phyloP scores from a whole-genome alignment of 768 basidiomycete species.

The Calvatia gigantea region DNA sequence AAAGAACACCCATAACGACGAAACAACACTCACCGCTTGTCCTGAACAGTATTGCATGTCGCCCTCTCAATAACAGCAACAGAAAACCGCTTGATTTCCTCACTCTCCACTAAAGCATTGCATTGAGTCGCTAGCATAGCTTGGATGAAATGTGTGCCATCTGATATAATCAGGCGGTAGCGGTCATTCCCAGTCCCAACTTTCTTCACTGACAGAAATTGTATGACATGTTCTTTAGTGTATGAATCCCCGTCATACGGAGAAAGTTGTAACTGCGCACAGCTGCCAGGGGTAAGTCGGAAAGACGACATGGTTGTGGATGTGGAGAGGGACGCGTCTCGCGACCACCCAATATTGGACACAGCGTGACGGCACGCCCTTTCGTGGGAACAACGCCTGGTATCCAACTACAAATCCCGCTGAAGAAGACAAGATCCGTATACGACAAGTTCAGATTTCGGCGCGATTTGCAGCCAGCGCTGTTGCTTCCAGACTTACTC shows the following conservation, averaged over 20 bases:
- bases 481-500: constrained; percentile 53
- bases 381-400: not conserved
- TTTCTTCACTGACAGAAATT: constrained; percentile 82
- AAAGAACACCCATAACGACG: not conserved
- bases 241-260: constrained; percentile 41
- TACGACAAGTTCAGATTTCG: not conserved
- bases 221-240: constrained; percentile 51
- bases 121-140: constrained; percentile 94
- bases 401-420: not conserved
- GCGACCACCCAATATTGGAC: not conserved
- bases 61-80: constrained; percentile 71
- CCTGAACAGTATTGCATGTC: constrained; percentile 81
- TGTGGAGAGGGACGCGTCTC: constrained; percentile 18
- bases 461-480: not conserved
- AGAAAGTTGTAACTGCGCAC: constrained; percentile 43
- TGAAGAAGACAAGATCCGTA: not conserved
- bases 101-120: constrained; percentile 67
- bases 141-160: constrained; percentile 83
- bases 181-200: constrained; percentile 55
- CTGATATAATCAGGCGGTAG: constrained; percentile 84
- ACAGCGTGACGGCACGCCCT: constrained; percentile 20
- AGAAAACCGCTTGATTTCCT: constrained; percentile 59
- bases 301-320: constrained; percentile 29
- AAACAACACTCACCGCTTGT: constrained; percentile 61
- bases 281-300: constrained; percentile 60